Conservation (phyloP, 1,284 basidiomycete species). For the Neolentinus lepideus region DNA sequence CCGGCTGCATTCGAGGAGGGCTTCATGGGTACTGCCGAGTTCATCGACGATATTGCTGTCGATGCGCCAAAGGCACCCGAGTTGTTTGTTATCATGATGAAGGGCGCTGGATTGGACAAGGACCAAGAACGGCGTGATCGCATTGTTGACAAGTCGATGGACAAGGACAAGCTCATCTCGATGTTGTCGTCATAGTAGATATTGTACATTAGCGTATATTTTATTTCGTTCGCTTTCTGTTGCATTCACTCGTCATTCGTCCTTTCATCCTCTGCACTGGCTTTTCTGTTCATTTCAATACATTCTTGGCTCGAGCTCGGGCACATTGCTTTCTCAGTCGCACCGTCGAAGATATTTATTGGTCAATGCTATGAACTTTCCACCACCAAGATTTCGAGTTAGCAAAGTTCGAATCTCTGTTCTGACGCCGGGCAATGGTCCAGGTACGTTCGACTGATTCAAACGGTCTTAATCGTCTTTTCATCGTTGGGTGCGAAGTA, state of each 20-base stretch:
- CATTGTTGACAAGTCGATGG: constrained; percentile 52
- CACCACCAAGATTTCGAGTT: too few species aligned
- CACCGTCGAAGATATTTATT: too few species aligned
- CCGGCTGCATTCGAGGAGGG: constrained; percentile 56
- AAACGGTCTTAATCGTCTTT: too few species aligned
- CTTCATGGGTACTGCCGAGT: constrained; percentile 59
- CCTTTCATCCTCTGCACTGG: constrained; percentile 3
- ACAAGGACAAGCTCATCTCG: constrained; percentile 49
- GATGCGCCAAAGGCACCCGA: constrained; percentile 85
- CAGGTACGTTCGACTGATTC: too few species aligned
- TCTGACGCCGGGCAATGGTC: too few species aligned
- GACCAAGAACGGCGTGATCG: constrained; percentile 50
- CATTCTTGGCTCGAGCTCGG: not conserved
- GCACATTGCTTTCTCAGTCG: too few species aligned
- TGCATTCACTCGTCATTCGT: constrained; percentile 6
- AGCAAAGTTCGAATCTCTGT: too few species aligned
- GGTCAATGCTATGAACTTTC: too few species aligned
- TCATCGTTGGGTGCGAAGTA: too few species aligned
- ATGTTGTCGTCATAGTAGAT: constrained; percentile 42
- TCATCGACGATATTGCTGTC: constrained; percentile 82
- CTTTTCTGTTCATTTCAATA: constrained; percentile 8
- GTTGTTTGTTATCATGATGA: constrained; percentile 70
- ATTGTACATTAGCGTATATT: not conserved
- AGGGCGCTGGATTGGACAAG: constrained; percentile 46
- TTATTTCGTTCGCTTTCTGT: constrained; percentile 3